Evolutionary conservation across 352 stramenopile genomes (phyloP).

Genomic region (Globisporangium parvum): DNA sequence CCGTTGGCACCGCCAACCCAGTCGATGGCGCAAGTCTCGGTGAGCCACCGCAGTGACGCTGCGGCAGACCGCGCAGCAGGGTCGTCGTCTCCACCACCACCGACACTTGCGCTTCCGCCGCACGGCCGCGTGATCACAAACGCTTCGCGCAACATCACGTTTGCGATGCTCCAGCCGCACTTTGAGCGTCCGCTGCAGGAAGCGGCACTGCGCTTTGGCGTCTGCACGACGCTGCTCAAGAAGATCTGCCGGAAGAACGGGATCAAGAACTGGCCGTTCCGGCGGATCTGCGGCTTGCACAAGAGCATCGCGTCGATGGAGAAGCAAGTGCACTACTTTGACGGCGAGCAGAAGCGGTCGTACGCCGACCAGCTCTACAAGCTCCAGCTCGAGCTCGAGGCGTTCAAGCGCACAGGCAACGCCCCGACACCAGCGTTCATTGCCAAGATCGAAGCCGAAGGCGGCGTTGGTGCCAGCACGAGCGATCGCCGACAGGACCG

Average conservation of each 20-base stretch:
- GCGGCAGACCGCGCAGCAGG: background rate
- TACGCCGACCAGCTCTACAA: constrained; percentile 44
- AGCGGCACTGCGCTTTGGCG: constrained; percentile 42
- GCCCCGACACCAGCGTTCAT: constrained; percentile 26
- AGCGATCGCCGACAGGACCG: background rate
- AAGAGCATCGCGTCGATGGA: constrained; percentile 59
- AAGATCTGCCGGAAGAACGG: constrained; percentile 62
- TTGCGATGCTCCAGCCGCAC: constrained; percentile 47
- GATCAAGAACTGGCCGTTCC: constrained; percentile 56
- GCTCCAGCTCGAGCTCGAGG: constrained; percentile 32
- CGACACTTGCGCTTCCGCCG: background rate
- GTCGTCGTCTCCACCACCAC: background rate
- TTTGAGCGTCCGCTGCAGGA: constrained; percentile 53
- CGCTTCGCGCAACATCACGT: constrained; percentile 42
- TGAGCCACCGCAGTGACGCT: background rate
- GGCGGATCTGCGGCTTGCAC: constrained; percentile 45
- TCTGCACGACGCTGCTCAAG: constrained; percentile 65
- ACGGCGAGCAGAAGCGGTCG: constrained; percentile 41
- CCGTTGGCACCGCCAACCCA: background rate
- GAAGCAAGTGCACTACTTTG: constrained; percentile 58
- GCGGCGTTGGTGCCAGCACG: background rate
- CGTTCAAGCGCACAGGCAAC: constrained; percentile 41
- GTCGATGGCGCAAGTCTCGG: constrained; percentile 1
- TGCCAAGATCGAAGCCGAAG: constrained; percentile 14
- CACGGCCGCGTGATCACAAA: constrained; percentile 30